Percentiles rank a stretch among this genome's conserved stretches.
Evolutionary conservation across 164 flowering plant genomes (phyloP).

Genomic region (Akebia trifoliata): DNA sequence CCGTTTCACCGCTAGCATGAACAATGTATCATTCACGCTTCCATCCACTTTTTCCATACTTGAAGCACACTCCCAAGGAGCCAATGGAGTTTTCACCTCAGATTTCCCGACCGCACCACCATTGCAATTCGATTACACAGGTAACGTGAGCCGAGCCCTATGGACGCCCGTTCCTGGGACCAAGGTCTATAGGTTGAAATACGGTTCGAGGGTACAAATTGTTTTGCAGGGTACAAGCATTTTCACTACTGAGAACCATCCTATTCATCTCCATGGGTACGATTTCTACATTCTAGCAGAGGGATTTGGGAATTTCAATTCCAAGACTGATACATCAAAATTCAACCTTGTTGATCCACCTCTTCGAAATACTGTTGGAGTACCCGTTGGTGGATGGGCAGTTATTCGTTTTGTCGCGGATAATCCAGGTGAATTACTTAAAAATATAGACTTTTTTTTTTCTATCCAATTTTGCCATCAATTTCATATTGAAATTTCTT

Average conservation of each 20-base stretch:
- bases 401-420: constrained; percentile 74
- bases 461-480: not conserved
- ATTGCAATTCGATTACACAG: constrained; percentile 60
- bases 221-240: constrained; percentile 76
- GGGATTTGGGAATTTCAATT: constrained; percentile 74
- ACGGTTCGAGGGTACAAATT: constrained; percentile 56
- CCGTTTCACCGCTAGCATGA: constrained; percentile 65
- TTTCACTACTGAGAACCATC: constrained; percentile 68
- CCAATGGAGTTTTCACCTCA: constrained; percentile 55
- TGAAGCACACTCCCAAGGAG: constrained; percentile 55
- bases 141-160: constrained; percentile 62
- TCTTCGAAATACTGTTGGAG: constrained; percentile 62
- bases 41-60: constrained; percentile 50
- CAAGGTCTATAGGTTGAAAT: constrained; percentile 56
- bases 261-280: constrained; percentile 91
- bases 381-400: constrained; percentile 79
- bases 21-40: constrained; percentile 57
- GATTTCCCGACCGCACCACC: constrained; percentile 76
- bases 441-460: not conserved
- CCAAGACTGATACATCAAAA: constrained; percentile 43
- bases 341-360: constrained; percentile 85
- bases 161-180: constrained; percentile 62
- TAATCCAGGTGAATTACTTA: constrained; percentile 62
- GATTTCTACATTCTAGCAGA: constrained; percentile 63
- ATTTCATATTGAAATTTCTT: not conserved